phyloP scores from a whole-genome alignment of 345 rosid genomes.

The Aethionema arabicum region DNA sequence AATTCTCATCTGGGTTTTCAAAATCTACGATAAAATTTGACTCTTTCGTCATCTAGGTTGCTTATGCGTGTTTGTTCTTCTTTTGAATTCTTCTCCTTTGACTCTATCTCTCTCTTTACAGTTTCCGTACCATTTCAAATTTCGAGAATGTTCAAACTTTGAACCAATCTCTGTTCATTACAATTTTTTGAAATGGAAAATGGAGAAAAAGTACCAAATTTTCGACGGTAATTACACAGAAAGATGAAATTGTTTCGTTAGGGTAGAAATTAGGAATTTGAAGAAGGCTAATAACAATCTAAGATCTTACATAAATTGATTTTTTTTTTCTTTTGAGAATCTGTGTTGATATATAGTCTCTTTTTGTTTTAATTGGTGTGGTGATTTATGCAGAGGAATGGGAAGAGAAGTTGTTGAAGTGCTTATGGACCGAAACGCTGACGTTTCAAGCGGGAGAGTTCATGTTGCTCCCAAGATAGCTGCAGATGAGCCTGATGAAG shows the following conservation, averaged over 20 bases:
- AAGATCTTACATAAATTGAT: slow-evolving; percentile 52
- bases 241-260: slow-evolving; percentile 8
- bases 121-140: slow-evolving; percentile 23
- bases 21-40: slow-evolving; percentile 14
- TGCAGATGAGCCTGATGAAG: slow-evolving; percentile 53
- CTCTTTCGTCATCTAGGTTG: slow-evolving; percentile 25
- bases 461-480: slow-evolving; percentile 51
- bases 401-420: slow-evolving; percentile 64
- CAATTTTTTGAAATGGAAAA: slow-evolving; percentile 12
- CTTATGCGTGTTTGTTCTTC: slow-evolving; percentile 30
- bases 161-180: slow-evolving; percentile 2
- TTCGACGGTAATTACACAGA: not conserved
- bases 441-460: slow-evolving; percentile 49
- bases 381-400: slow-evolving; percentile 57
- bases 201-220: slow-evolving; percentile 2
- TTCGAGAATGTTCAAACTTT: slow-evolving; percentile 17
- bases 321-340: slow-evolving; percentile 21
- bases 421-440: slow-evolving; percentile 58
- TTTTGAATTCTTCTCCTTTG: slow-evolving; percentile 27
- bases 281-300: slow-evolving; percentile 6
- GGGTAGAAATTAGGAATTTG: slow-evolving; percentile 11
- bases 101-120: slow-evolving; percentile 12
- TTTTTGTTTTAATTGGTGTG: slow-evolving; percentile 9
- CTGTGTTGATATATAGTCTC: slow-evolving; percentile 6
- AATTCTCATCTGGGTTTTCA: slow-evolving; percentile 1